Base-by-base conservation (phyloP, 345 rosid species). In the Eutrema japonicum region DNA sequence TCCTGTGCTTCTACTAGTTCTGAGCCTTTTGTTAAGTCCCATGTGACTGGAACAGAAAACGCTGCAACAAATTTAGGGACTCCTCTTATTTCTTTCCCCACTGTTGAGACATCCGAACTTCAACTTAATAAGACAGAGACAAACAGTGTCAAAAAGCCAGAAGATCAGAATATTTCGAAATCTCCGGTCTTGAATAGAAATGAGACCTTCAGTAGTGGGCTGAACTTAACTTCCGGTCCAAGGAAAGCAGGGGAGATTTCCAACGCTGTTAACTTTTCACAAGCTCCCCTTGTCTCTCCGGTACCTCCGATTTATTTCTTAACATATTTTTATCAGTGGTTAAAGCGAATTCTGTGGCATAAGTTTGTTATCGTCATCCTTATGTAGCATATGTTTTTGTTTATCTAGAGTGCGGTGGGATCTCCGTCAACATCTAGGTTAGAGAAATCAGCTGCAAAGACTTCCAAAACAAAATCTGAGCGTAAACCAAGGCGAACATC, bases 401-500 rank as follows among this genome's bases (percentile, higher is more conserved):
- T 81, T 70, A 66, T 82, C 67, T 80, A 92, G 93, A 75, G 77
- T 74, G 72, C 81, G 54, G 88, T 80, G 74, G 89, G 67, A 54
- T 79, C 97, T 77, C 89, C 85, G 41, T 75, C 87, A 67, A 77
- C 75, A 60, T 64, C 93, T 72, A 73, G 81, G 62, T 40, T 74
- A 59, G 82, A 82, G 76, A 84, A 80, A 71, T 54, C 70, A 47
- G 77, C 79, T 78, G 37, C 80, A 51, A 84, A 86, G 77, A 38
- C 75, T 77, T 79, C 80, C 27, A 92, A 85, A 88, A 79, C 80
- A 74, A 74, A 83, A 76, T 42, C 92, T 61, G 98, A 85, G 74
- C 91, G 88, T 65, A 90, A 90, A 81, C 50, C 87, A 70, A 87
- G 93, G 69, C 87, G 93, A 78, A 36, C 88, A 78, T 77, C 88